Evolutionary conservation across 2,329 filamentous ascomycete species (phyloP).

Genomic region (Ophiostoma pallidulum): DNA sequence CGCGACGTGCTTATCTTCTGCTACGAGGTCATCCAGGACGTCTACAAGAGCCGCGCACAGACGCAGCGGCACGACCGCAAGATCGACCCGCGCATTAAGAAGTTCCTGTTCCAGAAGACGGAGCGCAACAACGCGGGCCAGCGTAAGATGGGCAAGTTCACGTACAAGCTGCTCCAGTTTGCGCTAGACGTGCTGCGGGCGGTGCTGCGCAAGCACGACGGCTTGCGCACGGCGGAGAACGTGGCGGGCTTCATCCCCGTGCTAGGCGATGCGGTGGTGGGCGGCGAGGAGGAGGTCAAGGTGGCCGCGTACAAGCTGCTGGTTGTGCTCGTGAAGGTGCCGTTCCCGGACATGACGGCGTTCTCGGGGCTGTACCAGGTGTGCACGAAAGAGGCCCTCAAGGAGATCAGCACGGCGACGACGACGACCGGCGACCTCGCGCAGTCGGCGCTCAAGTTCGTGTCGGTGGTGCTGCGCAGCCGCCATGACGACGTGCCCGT

Average conservation of each 20-base stretch:
- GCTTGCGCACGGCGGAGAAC: conserved; percentile 68
- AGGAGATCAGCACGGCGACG: conserved; percentile 64
- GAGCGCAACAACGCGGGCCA: conserved; percentile 61
- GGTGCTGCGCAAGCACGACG: conserved; percentile 77
- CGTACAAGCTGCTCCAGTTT: conserved; percentile 82
- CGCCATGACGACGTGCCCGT: conserved; percentile 63
- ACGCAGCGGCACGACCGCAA: conserved; percentile 23
- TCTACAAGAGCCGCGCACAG: conserved; percentile 55
- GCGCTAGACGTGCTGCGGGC: conserved; percentile 78
- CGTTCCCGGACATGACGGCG: conserved; percentile 51
- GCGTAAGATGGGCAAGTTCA: conserved; percentile 65
- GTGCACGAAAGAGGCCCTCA: conserved; percentile 77
- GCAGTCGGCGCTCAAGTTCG: conserved; percentile 80
- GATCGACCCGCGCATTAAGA: conserved; percentile 51
- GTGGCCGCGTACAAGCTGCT: conserved; percentile 80
- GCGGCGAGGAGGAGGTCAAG: conserved; percentile 85
- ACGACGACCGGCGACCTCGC: conserved; percentile 75
- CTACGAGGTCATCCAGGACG: conserved; percentile 85
- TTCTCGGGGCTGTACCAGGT: conserved; percentile 58
- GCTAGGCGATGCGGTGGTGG: conserved; percentile 76
- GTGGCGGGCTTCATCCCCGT: conserved; percentile 80
- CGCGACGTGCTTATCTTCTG: conserved; percentile 86
- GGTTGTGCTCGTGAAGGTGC: conserved; percentile 74
- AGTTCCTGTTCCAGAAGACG: conserved; percentile 73
- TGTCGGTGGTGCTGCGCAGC: conserved; percentile 77